A percentile compares a stretch with the other conserved stretches of the same genome.
phyloP scores from a whole-genome alignment of 345 rosid genomes.

The Aegle marmelos region DNA sequence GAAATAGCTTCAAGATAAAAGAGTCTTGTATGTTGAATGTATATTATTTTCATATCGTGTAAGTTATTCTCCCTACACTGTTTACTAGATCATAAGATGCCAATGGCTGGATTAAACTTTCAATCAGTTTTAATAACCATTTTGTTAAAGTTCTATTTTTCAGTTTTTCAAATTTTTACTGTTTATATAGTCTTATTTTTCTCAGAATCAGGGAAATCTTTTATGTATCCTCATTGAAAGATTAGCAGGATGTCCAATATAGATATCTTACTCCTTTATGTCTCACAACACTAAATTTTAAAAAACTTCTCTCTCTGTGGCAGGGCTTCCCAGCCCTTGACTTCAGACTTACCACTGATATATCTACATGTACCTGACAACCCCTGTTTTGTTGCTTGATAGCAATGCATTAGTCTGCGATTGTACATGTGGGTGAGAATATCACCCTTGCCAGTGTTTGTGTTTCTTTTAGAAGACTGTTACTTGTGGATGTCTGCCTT shows the following conservation, averaged over 20 bases:
- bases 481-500: neutral
- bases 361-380: neutral
- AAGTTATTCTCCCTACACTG: neutral
- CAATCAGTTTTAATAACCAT: neutral
- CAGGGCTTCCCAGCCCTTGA: neutral
- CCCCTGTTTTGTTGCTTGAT: neutral
- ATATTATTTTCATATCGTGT: neutral
- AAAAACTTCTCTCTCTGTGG: neutral
- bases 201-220: neutral
- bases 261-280: neutral
- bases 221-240: neutral
- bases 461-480: neutral
- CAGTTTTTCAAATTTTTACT: neutral
- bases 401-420: neutral
- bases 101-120: neutral
- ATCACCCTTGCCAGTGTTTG: neutral
- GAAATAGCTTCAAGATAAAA: neutral
- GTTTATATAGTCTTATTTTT: neutral
- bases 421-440: neutral
- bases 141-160: neutral
- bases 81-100: neutral
- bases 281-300: neutral
- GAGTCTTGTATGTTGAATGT: neutral
- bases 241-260: neutral
- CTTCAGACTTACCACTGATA: neutral